Percentiles rank a stretch among this genome's conserved stretches.
Evolutionary conservation across 805 yeast genomes (phyloP).

Genomic region (Wickerhamiella nectarea): DNA sequence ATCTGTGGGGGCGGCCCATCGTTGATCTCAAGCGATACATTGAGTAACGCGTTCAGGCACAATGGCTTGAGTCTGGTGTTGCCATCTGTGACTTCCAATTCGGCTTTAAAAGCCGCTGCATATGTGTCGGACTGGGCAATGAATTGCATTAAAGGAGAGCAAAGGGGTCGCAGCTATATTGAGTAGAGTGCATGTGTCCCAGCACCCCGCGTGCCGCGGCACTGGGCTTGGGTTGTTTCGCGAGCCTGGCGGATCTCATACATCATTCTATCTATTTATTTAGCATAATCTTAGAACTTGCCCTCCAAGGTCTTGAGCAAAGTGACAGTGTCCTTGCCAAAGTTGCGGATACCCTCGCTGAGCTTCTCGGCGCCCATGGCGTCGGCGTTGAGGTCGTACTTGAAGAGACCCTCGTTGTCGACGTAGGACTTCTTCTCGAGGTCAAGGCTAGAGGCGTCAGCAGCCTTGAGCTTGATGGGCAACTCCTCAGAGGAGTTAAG

Average conservation of each 20-base stretch:
- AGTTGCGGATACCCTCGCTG: constrained; percentile 94
- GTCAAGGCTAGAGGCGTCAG: constrained; percentile 40
- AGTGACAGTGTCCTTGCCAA: constrained; percentile 84
- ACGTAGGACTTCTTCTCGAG: constrained; percentile 64
- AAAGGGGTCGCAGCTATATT: too few relatives aligned
- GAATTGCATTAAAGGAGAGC: too few relatives aligned
- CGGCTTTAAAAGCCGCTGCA: neutral
- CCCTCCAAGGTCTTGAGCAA: constrained; percentile 26
- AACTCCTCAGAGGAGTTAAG: constrained; percentile 62
- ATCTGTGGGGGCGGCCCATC: neutral
- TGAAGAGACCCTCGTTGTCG: constrained; percentile 79
- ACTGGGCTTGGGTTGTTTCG: too few relatives aligned
- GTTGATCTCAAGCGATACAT: neutral
- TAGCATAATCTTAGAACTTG: constrained; percentile 4
- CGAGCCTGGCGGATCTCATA: too few relatives aligned
- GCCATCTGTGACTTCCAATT: neutral
- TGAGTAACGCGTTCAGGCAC: neutral
- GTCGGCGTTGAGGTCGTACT: constrained; percentile 85
- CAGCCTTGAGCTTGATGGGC: constrained; percentile 68
- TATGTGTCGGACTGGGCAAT: neutral
- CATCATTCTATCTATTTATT: neutral
- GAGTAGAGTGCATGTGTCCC: too few relatives aligned
- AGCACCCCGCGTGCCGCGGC: too few relatives aligned
- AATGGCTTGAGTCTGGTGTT: neutral
- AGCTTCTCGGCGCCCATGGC: constrained; percentile 98